Evolutionary conservation across 2,329 filamentous ascomycete species (phyloP), one percentile per base, ranked within the genome.

Genomic region (Aspergillus transmontanensis): DNA sequence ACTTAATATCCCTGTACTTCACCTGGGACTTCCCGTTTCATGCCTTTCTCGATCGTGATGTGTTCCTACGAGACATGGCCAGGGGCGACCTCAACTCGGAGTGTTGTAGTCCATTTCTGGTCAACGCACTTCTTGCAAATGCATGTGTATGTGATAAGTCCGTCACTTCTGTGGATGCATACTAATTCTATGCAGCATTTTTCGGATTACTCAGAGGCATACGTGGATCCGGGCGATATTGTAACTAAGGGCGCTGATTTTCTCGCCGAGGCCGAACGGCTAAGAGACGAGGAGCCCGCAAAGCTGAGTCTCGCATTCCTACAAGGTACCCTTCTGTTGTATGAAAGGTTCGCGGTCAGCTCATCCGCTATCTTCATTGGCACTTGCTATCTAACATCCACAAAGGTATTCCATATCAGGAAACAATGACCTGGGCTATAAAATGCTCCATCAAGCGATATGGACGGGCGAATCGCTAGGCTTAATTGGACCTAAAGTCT

Each of bases 11-110:
- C 73, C 90, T 96, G 88, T 97, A 97, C 79, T 96, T 96, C 78
- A 91, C 88, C 70, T 97, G 93, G 89, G 93, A 96, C 76, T 97
- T 96, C 76, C 89, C 92, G 30, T 96, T 93, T 77, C 96, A 91
- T 75, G 87, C 83, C 19, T 82, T 95, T 51, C 94, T 97, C 73
- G 92, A 90, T 72, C 84, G 88, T 41, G 92, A 96, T 73, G 95
- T 95, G 69, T 78, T 89, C 57, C 83, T 85, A 28, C 91, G 91
- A 5, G 70, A 78, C 68, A 79, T 79, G 77, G 60, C 59, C 0
- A 43, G 41, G 21, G 71, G 71, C 1, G 65, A 75, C 30, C 73
- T 79, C 78, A 72, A 84, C 55, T 89, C 87, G 0, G 83, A 88
- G 5, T 93, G 96, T 78, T 97, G 94, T 78, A 94, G 92, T 0